Percentiles rank a stretch among this genome's conserved stretches.
Conservation (phyloP, 345 rosid species). For the Anacardium occidentale region DNA sequence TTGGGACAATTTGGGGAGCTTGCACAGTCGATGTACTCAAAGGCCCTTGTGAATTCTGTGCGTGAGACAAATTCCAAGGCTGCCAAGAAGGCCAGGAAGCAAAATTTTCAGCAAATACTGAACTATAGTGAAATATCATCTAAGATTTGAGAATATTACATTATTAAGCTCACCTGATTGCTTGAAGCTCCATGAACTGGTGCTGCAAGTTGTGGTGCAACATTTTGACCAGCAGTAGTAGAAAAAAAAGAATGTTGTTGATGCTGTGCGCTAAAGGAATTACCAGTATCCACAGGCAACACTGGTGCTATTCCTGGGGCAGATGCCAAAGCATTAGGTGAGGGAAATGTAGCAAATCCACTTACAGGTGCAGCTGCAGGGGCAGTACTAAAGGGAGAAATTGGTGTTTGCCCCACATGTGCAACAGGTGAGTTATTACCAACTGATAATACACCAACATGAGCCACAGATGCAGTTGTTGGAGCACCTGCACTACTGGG, state of each 20-base stretch:
- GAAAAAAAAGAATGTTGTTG: constrained; percentile 53
- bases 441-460: constrained; percentile 26
- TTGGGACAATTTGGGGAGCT: constrained; percentile 33
- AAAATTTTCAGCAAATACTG: constrained; percentile 17
- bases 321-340: constrained; percentile 34
- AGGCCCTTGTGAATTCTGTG: constrained; percentile 46
- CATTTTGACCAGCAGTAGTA: constrained; percentile 38
- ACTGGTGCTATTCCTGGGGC: constrained; percentile 31
- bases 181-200: constrained; percentile 44
- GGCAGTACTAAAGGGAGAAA: constrained; percentile 27
- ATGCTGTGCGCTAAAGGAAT: constrained; percentile 38
- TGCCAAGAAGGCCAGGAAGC: constrained; percentile 31
- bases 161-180: constrained; percentile 52
- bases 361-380: constrained; percentile 31
- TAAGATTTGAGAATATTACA: constrained; percentile 15
- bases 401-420: constrained; percentile 26
- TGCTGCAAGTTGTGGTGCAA: constrained; percentile 43
- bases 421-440: constrained; percentile 29
- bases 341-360: constrained; percentile 32
- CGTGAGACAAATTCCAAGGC: constrained; percentile 50
- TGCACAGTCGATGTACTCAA: constrained; percentile 45
- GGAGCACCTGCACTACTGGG: constrained; percentile 32
- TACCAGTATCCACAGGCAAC: constrained; percentile 33
- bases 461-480: constrained; percentile 29
- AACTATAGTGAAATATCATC: constrained; percentile 2